Conservation (phyloP, 805 yeast genomes). For the Pichia paraexigua region DNA sequence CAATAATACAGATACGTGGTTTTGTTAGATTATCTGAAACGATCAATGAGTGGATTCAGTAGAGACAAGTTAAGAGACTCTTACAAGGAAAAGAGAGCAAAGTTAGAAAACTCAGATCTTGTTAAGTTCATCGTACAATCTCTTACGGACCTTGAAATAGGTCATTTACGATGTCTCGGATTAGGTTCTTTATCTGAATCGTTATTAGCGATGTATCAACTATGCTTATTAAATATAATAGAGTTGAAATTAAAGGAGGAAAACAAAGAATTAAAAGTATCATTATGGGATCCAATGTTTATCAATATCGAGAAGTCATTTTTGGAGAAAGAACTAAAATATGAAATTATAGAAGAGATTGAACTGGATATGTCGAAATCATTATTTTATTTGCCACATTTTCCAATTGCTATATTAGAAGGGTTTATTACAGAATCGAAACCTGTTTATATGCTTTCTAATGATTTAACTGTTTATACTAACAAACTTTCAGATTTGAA, state of each 20-base stretch:
- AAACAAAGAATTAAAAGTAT: conserved; percentile 5
- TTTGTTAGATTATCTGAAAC: neutral
- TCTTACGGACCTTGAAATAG: neutral
- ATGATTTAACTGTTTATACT: conserved; percentile 25
- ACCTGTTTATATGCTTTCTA: conserved; percentile 25
- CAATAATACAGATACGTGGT: too few species aligned
- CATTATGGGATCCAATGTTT: conserved; percentile 29
- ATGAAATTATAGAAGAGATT: conserved; percentile 12
- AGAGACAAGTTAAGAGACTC: neutral
- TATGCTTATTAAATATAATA: conserved; percentile 19
- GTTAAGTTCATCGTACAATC: neutral
- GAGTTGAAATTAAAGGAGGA: conserved; percentile 7
- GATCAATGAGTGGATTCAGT: neutral
- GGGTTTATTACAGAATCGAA: conserved; percentile 12
- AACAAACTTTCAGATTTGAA: conserved; percentile 21
- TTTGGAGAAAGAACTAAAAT: conserved; percentile 11
- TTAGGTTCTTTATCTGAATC: conserved; percentile 23
- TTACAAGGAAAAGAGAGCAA: neutral
- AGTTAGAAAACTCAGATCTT: neutral
- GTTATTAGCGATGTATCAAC: conserved; percentile 22
- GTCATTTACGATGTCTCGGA: conserved; percentile 24
- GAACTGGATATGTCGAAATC: neutral
- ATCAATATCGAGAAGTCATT: conserved; percentile 16
- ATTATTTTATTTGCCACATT: conserved; percentile 29
- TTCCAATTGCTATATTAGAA: conserved; percentile 27